Evolutionary conservation across 2,329 filamentous ascomycete species (phyloP).

Genomic region (Aspergillaceae sp.): DNA sequence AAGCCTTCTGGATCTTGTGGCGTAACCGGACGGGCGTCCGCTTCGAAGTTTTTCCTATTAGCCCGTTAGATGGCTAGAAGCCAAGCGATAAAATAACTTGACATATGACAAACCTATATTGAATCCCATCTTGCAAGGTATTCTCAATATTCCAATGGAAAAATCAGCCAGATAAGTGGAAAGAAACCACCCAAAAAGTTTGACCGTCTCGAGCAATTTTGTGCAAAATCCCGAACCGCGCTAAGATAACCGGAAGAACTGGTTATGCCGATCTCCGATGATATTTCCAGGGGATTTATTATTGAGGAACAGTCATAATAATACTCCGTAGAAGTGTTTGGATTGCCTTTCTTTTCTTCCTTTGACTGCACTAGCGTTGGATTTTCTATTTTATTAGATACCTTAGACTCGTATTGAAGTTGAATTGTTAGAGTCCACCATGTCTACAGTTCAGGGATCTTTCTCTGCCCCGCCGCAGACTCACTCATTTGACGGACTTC

Average conservation of each 20-base stretch:
- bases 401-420: constrained; percentile 1
- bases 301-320: not conserved
- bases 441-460: constrained; percentile 24
- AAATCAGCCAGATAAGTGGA: too few species aligned
- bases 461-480: constrained; percentile 35
- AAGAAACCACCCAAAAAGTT: constrained; percentile 15
- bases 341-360: constrained; percentile 1
- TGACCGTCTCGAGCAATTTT: constrained; percentile 13
- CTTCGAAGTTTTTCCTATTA: constrained; percentile 85
- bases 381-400: constrained; percentile 1
- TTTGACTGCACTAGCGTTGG: not conserved
- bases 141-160: too few species aligned
- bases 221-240: constrained; percentile 19
- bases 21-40: constrained; percentile 78
- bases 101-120: constrained; percentile 27
- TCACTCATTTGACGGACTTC: constrained; percentile 33
- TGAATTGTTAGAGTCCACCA: constrained; percentile 9
- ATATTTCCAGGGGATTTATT: not conserved
- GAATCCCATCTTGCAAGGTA: constrained; percentile 25
- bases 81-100: not conserved
- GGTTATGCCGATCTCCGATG: constrained; percentile 25
- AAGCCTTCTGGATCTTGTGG: constrained; percentile 92
- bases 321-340: not conserved
- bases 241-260: constrained; percentile 30
- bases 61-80: not conserved